Base-by-base conservation (phyloP, 1,284 basidiomycete genomes). In the Malassezia arunalokei region DNA sequence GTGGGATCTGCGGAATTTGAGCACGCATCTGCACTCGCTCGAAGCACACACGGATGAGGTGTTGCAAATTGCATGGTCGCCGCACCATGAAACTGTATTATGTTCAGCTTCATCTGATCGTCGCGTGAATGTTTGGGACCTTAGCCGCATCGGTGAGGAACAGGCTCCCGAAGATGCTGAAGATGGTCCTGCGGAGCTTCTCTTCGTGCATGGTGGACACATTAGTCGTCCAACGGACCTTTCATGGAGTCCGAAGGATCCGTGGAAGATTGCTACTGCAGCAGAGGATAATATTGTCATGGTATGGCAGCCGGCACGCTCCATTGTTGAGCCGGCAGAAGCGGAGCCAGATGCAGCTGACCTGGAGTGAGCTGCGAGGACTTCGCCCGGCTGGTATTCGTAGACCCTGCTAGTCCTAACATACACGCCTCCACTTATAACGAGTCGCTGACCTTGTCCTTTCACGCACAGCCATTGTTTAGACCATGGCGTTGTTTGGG, bases 151-250 rank as follows among this genome's bases (percentile, higher is more conserved):
- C 60, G 92, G 92, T 1, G 82, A 85, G 46, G 94, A 98, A 75
- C 92, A 98, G 74, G 88, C 87, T 0, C 91, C 92, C 2, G 92
- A 98, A 64, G 92, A 98, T 69, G 87, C 89, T 47, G 94, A 98
- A 74, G 92, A 98, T 69, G 92, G 94, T 6, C 60, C 94, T 3
- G 91, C 92, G 3, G 71, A 73, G 42, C 49, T 73, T 7, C 54
- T 72, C 29, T 73, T 73, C 49, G 66, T 71, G 0, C 71, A 73
- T 39, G 71, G 71, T 17, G 71, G 71, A 3, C 71, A 73, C 46
- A 73, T 68, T 8, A 61, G 60, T 20, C 44, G 69, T 5, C 66
- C 69, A 9, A 68, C 69, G 0, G 71, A 73, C 54, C 47, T 73
- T 4, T 61, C 54, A 8, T 73, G 68, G 69, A 65, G 62, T 40